Base-by-base conservation (phyloP, 371 early-diverging fungal species). In the Rhizopus delemar region DNA sequence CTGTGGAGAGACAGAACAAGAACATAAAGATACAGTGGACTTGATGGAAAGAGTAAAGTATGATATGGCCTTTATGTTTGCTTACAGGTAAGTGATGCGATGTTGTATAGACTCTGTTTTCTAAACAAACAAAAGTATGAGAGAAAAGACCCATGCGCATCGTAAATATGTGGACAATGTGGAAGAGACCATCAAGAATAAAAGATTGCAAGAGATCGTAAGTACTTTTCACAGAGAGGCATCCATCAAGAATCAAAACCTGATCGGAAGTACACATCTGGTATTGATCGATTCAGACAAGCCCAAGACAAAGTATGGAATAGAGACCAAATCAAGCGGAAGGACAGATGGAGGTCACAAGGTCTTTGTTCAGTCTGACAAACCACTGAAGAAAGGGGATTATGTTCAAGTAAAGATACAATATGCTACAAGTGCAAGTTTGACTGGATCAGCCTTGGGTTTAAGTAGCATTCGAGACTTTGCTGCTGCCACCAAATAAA, bases 31-130 rank as follows among this genome's bases (percentile, higher is more conserved):
- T 56, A 91, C 91, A 0, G 82, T 90, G 38, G 71, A 73, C 5
- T 36, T 88, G 57, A 88, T 91, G 88, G 69, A 83, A 34, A 59
- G 74, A 9, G 89, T 91, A 2, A 78, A 83, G 48, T 91, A 84
- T 36, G 91, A 91, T 61, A 85, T 81, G 64, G 91, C 91, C 0
- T 91, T 85, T 57, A 91, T 91, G 91, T 91, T 91, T 74, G 88
- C 88, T 8, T 91, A 91, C 65, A 78, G 77, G 58, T 75, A 73
- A 60, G 5, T 11, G 46, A 34, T 4, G n/a, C 38, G 32, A 51
- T 5, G 5, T n/a, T n/a, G 11, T 7, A 11, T 51, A 29, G 28
- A 15, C 22, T 15, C 31, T 16, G 12, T 33, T 55, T n/a, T 46
- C 46, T 8, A 33, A 6, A 39, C 46, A 15, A 15, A 29, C 11